Percentiles rank a stretch among this genome's conserved stretches.
Conservation (phyloP, 139 green algal species). For the Chlamydomonas eustigma region DNA sequence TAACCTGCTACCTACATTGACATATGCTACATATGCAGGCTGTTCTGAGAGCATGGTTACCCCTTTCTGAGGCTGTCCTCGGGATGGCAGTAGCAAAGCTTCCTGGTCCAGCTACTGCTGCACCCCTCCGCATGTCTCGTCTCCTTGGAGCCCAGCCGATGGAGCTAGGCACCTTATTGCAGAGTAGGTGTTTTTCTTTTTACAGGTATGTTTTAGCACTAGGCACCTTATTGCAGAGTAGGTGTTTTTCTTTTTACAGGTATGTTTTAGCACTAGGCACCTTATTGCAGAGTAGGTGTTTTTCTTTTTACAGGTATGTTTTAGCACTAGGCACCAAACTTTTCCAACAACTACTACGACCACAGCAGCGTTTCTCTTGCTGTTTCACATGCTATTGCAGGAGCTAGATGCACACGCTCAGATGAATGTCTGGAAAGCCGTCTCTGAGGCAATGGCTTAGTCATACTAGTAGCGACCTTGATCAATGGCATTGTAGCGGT, state of each 20-base stretch:
- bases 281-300: too few species aligned
- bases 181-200: too few species aligned
- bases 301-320: neutral
- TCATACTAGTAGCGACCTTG: too few species aligned
- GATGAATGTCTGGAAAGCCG: too few species aligned
- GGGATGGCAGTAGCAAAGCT: slow-evolving; percentile 79
- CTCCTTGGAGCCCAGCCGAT: slow-evolving; percentile 29
- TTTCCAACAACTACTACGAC: too few species aligned
- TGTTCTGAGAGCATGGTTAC: slow-evolving; percentile 86
- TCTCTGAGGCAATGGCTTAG: too few species aligned
- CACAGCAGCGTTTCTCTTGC: too few species aligned
- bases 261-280: neutral
- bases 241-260: neutral
- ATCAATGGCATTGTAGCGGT: too few species aligned
- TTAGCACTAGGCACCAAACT: neutral
- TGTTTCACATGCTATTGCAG: too few species aligned
- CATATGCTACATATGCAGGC: slow-evolving; percentile 27
- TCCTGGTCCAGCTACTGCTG: slow-evolving; percentile 63
- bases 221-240: neutral
- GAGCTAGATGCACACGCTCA: too few species aligned
- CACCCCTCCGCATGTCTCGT: slow-evolving; percentile 48
- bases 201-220: neutral
- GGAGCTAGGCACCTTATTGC: neutral
- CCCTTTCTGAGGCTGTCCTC: slow-evolving; percentile 79
- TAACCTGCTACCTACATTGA: neutral